Base-by-base conservation (phyloP, 1,284 basidiomycete species). In the Rhizoctonia solani region DNA sequence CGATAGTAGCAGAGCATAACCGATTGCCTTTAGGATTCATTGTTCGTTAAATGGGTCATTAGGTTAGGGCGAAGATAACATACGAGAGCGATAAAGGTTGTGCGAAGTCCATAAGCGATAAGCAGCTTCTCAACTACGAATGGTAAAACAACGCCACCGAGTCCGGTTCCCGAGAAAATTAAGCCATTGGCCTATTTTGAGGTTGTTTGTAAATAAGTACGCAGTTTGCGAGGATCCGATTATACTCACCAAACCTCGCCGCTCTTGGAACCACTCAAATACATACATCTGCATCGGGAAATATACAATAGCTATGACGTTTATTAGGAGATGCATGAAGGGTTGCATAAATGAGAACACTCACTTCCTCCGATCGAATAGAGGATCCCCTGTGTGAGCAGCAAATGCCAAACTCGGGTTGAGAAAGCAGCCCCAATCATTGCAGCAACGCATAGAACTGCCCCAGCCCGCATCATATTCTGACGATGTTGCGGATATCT, bases 351-450 rank as follows among this genome's bases (percentile, higher is more conserved):
- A 30, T 29, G 4, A 19, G 34, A 23, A 19, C 6, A 68, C 69
- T 44, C 42, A 70, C 68, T 67, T 11, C 68, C 71, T 14, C 71
- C 71, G 25, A 71, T 27, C 2, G 70, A 69, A 50, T 71, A 72
- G 4, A 69, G 34, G 30, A 72, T 41, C 1, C 71, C 71, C 58
- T 71, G 70, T 16, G 63, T 71, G 37, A 69, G 16, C 3, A 72
- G 54, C 39, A 72, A 61, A 14, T 72, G 71, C 56, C 52, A 65
- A 4, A 68, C 61, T 25, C 52, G 53, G 34, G 52, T 69, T 4
- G 71, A 46, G 47, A 72, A 71, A 6, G 56, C 68, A 16, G 71
- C 70, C 13, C 69, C 67, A 19, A 70, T 34, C n/a, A 72, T 37
- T 11, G 70, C 68, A 19, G 30, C 55, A 21, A 70, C 46, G 44